Evolutionary conservation across 768 basidiomycete species (phyloP).

Genomic region (Kwoniella mangroviensis): DNA sequence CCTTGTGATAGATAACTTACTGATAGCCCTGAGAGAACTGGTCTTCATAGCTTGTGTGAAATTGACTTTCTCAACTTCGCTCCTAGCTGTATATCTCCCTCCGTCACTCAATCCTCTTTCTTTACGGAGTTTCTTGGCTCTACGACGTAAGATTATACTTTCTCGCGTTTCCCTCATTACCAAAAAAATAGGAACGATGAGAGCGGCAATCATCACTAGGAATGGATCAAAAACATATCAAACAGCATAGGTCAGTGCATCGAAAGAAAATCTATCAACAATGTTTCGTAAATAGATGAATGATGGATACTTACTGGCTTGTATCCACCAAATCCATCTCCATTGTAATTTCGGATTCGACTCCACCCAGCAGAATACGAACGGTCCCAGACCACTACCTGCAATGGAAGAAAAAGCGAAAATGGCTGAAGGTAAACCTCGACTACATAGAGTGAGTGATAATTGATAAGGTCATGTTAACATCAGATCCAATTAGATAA

Average conservation of each 20-base stretch:
- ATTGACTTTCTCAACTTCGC: slow-evolving; percentile 46
- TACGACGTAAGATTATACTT: slow-evolving; percentile 69
- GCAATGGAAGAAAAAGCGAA: slow-evolving; percentile 69
- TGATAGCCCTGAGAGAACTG: slow-evolving; percentile 72
- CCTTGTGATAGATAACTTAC: slow-evolving; percentile 60
- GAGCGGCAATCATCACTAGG: slow-evolving; percentile 62
- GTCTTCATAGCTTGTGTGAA: slow-evolving; percentile 65
- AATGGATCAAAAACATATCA: neutral
- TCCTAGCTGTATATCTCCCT: slow-evolving; percentile 48
- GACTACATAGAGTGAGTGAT: slow-evolving; percentile 59
- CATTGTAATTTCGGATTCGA: slow-evolving; percentile 66
- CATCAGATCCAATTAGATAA: neutral
- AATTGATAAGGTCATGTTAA: neutral
- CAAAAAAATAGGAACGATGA: slow-evolving; percentile 63
- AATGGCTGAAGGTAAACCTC: slow-evolving; percentile 76
- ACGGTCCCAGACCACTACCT: slow-evolving; percentile 69
- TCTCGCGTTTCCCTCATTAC: slow-evolving; percentile 74
- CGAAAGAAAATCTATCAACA: too few relatives aligned
- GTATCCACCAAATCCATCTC: slow-evolving; percentile 86
- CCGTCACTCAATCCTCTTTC: slow-evolving; percentile 65
- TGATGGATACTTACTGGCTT: slow-evolving; percentile 60
- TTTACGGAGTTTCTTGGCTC: slow-evolving; percentile 70
- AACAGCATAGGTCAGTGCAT: neutral
- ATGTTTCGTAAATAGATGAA: neutral
- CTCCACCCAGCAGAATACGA: slow-evolving; percentile 67